Evolutionary conservation across 202 grass and related monocot species (phyloP).

Genomic region (Eragrostis tef): DNA sequence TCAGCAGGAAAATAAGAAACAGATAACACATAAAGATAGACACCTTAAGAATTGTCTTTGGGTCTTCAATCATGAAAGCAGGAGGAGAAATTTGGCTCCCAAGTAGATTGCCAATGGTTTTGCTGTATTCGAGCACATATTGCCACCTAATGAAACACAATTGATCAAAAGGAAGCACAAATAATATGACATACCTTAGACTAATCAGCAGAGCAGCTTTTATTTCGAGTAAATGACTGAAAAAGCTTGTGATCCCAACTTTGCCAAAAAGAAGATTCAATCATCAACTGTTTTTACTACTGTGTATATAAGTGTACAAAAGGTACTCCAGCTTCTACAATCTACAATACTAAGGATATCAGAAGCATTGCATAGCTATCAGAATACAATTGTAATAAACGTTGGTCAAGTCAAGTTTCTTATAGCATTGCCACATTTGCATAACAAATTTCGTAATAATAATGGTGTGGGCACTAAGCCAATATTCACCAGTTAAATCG

Average conservation of each 20-base stretch:
- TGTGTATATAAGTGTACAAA: neutral
- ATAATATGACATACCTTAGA: neutral
- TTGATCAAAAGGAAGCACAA: slow-evolving; percentile 34
- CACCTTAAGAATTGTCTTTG: slow-evolving; percentile 78
- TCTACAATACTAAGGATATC: neutral
- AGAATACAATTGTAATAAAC: slow-evolving; percentile 9
- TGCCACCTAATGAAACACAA: slow-evolving; percentile 68
- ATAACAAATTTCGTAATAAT: slow-evolving; percentile 17
- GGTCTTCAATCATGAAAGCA: slow-evolving; percentile 62
- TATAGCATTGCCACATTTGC: neutral
- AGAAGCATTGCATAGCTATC: neutral
- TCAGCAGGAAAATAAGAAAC: slow-evolving; percentile 39
- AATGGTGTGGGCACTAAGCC: slow-evolving; percentile 6
- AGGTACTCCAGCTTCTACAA: slow-evolving; percentile 12
- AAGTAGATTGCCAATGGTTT: slow-evolving; percentile 69
- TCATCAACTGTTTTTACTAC: neutral
- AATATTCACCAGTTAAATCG: neutral
- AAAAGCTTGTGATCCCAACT: neutral
- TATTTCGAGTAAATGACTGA: neutral
- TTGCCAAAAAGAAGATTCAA: neutral
- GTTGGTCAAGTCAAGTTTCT: slow-evolving; percentile 4
- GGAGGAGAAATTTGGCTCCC: slow-evolving; percentile 47
- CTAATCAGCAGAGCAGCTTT: slow-evolving; percentile 14
- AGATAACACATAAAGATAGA: slow-evolving; percentile 8
- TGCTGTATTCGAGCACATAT: slow-evolving; percentile 89